Evolutionary conservation across 2,329 filamentous ascomycete species (phyloP), one percentile per base, ranked within the genome.

Genomic region (Coleophoma cylindrospora): DNA sequence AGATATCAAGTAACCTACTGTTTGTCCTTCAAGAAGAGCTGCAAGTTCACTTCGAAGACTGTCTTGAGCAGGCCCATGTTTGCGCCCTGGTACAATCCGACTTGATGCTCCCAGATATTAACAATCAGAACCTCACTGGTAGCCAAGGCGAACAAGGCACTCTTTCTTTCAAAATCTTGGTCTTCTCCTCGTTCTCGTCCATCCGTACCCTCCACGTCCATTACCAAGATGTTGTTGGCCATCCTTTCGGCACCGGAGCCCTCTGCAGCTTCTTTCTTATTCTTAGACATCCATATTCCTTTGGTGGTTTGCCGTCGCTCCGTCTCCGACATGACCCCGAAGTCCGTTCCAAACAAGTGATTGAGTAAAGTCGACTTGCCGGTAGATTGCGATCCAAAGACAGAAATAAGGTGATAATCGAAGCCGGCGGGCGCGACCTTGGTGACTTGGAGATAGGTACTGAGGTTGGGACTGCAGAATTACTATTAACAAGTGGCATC

Each of bases 11-110:
- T 37, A 19, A 74, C 84, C 63, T 79, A 92, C 87, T 90, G 89
- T 69, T 86, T 91, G 68, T 96, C 91, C 74, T 96, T 96, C 61
- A 97, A 76, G 71, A 99, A 99, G 27, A 99, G 77, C 70, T 97
- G 92, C 66, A 99, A 69, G 67, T 99, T 99, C 69, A 99, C 94
- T 73, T 99, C 94, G 62, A 99, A 99, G 4, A 99, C 94, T 0
- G 95, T 99, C 79, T 99, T 99, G 63, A 99, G 76, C 62, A 99
- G 72, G 9, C 94, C 94, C 94, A 99, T 99, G 69, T 99, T 99
- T 61, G 94, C 94, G 50, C 94, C 94, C 72, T 99, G 92, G 67
- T 99, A 99, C 68, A 99, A 70, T 44, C 94, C 94, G 54, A 99
- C 94, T 71, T 99, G 94, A 69, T 96, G 92, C 71, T 99, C 94